phyloP scores from a whole-genome alignment of 2,329 filamentous ascomycete species.

The Ophiostoma piceae region DNA sequence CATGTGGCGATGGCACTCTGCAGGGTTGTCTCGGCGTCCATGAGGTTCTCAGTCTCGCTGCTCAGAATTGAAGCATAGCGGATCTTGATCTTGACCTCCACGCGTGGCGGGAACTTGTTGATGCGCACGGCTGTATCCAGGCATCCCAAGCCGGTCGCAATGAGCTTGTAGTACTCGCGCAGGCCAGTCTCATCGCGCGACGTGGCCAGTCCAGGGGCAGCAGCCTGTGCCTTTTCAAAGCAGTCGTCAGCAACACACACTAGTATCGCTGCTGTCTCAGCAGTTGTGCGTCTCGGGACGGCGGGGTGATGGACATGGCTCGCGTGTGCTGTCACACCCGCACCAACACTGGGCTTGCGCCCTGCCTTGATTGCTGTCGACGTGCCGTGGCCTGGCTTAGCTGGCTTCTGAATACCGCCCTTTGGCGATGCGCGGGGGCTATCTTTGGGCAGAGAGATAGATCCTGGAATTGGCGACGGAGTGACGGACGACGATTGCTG shows the following conservation, averaged over 20 bases:
- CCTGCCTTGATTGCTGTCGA: constrained; percentile 10
- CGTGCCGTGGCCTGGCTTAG: constrained; percentile 13
- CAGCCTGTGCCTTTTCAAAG: constrained; percentile 58
- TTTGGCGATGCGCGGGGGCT: constrained; percentile 27
- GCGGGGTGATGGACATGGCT: background rate
- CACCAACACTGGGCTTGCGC: constrained; percentile 28
- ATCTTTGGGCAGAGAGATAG: constrained; percentile 20
- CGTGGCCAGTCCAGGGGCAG: constrained; percentile 46
- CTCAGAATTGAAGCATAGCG: constrained; percentile 66
- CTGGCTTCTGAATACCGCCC: constrained; percentile 27
- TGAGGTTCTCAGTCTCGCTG: constrained; percentile 71
- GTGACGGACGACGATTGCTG: constrained; percentile 20
- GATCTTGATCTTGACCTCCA: constrained; percentile 64
- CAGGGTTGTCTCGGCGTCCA: constrained; percentile 66
- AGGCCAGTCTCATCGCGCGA: constrained; percentile 48
- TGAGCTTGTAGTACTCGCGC: constrained; percentile 64
- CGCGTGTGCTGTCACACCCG: constrained; percentile 26
- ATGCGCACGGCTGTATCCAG: constrained; percentile 64
- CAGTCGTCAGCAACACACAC: constrained; percentile 72
- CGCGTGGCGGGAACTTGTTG: constrained; percentile 54
- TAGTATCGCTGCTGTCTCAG: constrained; percentile 55
- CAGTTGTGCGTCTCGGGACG: constrained; percentile 39
- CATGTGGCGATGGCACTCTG: constrained; percentile 66
- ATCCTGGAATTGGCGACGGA: constrained; percentile 24
- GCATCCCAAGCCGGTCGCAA: constrained; percentile 67